A percentile compares a stretch with the other conserved stretches of the same genome.
phyloP scores from a whole-genome alignment of 805 yeast species.

The Maudiozyma barnettii region DNA sequence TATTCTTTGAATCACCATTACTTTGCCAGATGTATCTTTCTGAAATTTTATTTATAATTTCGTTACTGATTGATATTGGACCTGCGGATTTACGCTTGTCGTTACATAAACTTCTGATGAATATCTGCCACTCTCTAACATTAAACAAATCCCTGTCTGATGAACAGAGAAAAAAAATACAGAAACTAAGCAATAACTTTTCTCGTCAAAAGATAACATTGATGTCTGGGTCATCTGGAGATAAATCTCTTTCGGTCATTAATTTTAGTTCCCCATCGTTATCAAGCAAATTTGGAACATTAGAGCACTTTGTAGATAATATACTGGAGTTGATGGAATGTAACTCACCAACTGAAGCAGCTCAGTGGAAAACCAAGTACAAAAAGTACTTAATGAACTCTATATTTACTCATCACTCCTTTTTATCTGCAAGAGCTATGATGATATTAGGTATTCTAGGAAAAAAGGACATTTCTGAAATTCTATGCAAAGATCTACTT shows the following conservation, averaged over 20 bases:
- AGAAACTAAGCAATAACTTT: constrained; percentile 33
- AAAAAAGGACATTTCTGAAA: constrained; percentile 50
- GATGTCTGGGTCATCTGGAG: constrained; percentile 58
- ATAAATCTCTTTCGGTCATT: constrained; percentile 29
- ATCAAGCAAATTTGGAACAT: constrained; percentile 29
- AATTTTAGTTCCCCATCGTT: constrained; percentile 28
- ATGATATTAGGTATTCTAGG: constrained; percentile 59
- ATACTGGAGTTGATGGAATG: constrained; percentile 42
- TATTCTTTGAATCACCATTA: constrained; percentile 58
- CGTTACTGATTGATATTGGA: constrained; percentile 43
- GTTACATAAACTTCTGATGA: constrained; percentile 51
- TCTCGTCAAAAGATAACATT: constrained; percentile 52
- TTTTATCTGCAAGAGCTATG: constrained; percentile 56
- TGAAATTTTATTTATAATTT: constrained; percentile 56
- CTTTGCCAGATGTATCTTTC: constrained; percentile 55
- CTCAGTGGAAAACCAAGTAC: constrained; percentile 56
- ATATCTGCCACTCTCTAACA: constrained; percentile 58
- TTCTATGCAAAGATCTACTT: constrained; percentile 28
- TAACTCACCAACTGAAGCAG: constrained; percentile 36
- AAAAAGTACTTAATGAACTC: constrained; percentile 49
- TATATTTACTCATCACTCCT: constrained; percentile 42
- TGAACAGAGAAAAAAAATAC: constrained; percentile 33
- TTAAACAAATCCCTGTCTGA: constrained; percentile 42
- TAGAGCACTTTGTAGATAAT: constrained; percentile 49
- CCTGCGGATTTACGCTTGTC: constrained; percentile 45